phyloP scores from a whole-genome alignment of 192 early-diverging fungal species.

The Backusella luteola region DNA sequence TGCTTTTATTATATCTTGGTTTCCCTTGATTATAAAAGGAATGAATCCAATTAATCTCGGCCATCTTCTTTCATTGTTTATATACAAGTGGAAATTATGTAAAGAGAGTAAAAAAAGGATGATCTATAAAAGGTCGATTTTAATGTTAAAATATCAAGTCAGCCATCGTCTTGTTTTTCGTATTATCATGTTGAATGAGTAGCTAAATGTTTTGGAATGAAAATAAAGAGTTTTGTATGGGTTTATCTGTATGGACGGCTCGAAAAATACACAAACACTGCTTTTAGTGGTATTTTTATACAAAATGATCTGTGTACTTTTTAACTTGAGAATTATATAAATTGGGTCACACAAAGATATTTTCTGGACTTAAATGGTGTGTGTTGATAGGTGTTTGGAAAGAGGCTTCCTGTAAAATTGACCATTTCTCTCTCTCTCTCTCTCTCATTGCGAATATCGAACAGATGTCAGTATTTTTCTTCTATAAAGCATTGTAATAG shows the following conservation, averaged over 20 bases:
- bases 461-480: background rate
- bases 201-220: background rate
- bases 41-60: background rate
- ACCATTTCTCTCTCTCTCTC: background rate
- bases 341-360: background rate
- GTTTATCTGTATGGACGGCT: no score
- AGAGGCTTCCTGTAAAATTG: background rate
- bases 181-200: background rate
- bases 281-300: no score
- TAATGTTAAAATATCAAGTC: background rate
- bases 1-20: no score
- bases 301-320: background rate
- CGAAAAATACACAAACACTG: background rate
- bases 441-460: background rate
- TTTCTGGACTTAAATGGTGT: background rate
- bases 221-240: background rate
- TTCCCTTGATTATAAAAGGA: background rate
- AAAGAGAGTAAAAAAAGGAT: background rate
- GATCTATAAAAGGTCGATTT: background rate
- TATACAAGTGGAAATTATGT: background rate
- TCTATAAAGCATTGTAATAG: no score
- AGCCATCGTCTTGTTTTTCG: background rate
- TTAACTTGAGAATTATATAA: background rate
- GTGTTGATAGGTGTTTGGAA: background rate
- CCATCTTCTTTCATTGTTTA: background rate